Evolutionary conservation across 2,329 filamentous ascomycete species (phyloP).

Genomic region (Cladosporium cucumerinum): DNA sequence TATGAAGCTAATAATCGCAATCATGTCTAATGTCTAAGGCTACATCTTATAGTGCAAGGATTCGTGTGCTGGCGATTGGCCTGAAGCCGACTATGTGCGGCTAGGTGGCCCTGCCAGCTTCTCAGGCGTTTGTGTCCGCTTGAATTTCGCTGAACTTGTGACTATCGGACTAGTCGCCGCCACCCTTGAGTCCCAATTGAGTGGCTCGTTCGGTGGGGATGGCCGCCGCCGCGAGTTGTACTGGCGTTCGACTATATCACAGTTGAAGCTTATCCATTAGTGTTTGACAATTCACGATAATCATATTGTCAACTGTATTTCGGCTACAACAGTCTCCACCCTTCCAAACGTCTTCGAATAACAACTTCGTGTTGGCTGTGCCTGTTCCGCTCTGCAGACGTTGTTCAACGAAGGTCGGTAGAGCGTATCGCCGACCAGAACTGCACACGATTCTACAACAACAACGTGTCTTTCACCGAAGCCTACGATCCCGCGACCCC

Average conservation of each 20-base stretch:
- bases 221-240: background rate
- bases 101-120: background rate
- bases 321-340: background rate
- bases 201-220: background rate
- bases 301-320: background rate
- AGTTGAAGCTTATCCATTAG: background rate
- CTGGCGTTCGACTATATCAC: background rate
- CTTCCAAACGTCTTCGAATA: background rate
- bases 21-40: background rate
- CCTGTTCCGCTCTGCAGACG: background rate
- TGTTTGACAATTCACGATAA: background rate
- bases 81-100: background rate
- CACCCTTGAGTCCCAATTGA: background rate
- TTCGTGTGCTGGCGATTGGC: background rate
- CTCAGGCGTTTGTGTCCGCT: background rate
- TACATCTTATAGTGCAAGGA: background rate
- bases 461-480: background rate
- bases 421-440: background rate
- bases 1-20: background rate
- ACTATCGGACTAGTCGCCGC: background rate
- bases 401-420: background rate
- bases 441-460: background rate
- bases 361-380: background rate
- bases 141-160: background rate
- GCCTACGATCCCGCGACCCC: background rate